Conservation (phyloP, 805 yeast genomes). For the Candida ortonii region DNA sequence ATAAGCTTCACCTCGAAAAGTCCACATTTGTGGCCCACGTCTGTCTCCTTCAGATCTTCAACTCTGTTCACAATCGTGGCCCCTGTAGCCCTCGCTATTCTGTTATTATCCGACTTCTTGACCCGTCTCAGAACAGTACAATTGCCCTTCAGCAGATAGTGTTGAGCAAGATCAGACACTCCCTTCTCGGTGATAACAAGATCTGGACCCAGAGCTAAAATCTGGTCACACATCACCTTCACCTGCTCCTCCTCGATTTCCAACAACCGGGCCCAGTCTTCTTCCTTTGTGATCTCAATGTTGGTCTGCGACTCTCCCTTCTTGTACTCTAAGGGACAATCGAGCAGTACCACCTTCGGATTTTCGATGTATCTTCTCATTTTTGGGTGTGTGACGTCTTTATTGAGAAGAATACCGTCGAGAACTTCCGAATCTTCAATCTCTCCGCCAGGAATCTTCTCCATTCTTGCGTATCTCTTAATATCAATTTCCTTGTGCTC, state of each 20-base stretch:
- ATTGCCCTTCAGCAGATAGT: constrained; percentile 88
- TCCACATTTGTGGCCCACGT: constrained; percentile 87
- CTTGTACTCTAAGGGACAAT: constrained; percentile 96
- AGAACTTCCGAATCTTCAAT: constrained; percentile 84
- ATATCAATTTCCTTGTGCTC: constrained; percentile 80
- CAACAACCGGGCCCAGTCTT: constrained; percentile 91
- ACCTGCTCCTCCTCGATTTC: constrained; percentile 99
- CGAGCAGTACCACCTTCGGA: constrained; percentile 85
- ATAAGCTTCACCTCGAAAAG: constrained; percentile 88
- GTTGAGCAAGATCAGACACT: constrained; percentile 96
- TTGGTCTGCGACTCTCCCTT: constrained; percentile 99
- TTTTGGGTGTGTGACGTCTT: constrained; percentile 98
- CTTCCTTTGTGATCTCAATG: constrained; percentile 93
- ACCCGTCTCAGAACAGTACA: constrained; percentile 92
- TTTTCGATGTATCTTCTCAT: constrained; percentile 88
- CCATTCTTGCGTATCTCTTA: constrained; percentile 89
- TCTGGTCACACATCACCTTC: constrained; percentile 77
- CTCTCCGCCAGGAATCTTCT: constrained; percentile 98
- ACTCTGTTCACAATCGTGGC: constrained; percentile 95
- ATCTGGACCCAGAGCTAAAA: constrained; percentile 84
- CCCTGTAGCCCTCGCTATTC: constrained; percentile 96
- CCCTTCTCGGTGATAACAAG: constrained; percentile 97
- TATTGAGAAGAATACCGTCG: constrained; percentile 89
- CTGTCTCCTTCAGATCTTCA: constrained; percentile 89
- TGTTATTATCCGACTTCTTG: constrained; percentile 90